phyloP scores from a whole-genome alignment of 257 asterid species.

The Nicotiana otophora region DNA sequence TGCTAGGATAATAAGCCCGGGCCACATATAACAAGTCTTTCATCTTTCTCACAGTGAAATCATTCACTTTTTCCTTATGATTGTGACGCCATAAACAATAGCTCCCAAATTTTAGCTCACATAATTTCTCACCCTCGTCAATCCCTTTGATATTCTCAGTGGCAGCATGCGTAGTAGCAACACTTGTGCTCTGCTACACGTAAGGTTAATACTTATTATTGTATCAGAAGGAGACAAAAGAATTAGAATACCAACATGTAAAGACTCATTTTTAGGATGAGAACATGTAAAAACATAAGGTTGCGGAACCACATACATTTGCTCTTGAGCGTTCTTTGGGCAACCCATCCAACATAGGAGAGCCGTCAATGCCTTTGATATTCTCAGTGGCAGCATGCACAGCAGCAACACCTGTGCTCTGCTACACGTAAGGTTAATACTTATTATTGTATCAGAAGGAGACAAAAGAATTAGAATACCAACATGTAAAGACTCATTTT shows the following conservation, averaged over 20 bases:
- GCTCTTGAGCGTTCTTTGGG: slow-evolving; percentile 35
- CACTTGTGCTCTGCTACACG: slow-evolving; percentile 9
- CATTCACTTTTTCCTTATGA: slow-evolving; percentile 66
- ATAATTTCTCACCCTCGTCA: slow-evolving; percentile 53
- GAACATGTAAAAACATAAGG: background rate
- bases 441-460: background rate
- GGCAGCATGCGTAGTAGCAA: slow-evolving; percentile 18
- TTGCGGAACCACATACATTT: slow-evolving; percentile 26
- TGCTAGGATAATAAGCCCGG: slow-evolving; percentile 96
- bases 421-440: slow-evolving; percentile 23
- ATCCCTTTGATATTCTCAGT: slow-evolving; percentile 26
- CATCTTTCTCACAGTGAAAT: slow-evolving; percentile 79
- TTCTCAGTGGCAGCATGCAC: slow-evolving; percentile 21
- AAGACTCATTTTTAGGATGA: background rate
- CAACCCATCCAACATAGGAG: slow-evolving; percentile 30
- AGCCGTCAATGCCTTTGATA: slow-evolving; percentile 22
- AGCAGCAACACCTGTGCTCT: slow-evolving; percentile 27
- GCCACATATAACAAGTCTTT: slow-evolving; percentile 96
- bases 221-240: background rate
- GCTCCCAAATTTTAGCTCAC: slow-evolving; percentile 87
- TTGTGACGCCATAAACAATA: slow-evolving; percentile 91
- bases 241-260: background rate
- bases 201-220: background rate
- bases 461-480: background rate
- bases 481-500: background rate